Percentiles rank a stretch among this genome's conserved stretches.
Evolutionary conservation across 2,329 filamentous ascomycete species (phyloP).

Genomic region (Fusarium humuli): DNA sequence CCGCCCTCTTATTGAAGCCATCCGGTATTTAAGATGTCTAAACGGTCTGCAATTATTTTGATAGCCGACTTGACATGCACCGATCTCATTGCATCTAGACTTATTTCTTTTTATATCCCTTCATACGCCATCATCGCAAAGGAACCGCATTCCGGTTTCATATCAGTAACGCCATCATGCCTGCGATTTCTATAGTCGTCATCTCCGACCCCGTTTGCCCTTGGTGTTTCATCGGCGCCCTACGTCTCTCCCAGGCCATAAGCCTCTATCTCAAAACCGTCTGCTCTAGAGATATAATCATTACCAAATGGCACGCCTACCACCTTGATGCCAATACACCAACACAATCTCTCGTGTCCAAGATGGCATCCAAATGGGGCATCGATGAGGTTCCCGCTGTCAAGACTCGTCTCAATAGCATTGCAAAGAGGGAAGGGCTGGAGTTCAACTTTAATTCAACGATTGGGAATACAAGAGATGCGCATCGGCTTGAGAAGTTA

Average conservation of each 20-base stretch:
- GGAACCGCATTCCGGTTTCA: neutral
- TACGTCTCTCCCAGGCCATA: slow-evolving; percentile 79
- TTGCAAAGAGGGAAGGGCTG: slow-evolving; percentile 76
- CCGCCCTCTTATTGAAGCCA: slow-evolving; percentile 31
- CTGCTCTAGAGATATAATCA: slow-evolving; percentile 75
- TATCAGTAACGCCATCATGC: slow-evolving; percentile 61
- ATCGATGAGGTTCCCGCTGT: slow-evolving; percentile 68
- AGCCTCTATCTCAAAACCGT: slow-evolving; percentile 71
- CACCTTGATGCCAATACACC: slow-evolving; percentile 78
- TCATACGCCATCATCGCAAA: neutral
- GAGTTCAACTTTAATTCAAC: slow-evolving; percentile 71
- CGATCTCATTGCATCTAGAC: neutral
- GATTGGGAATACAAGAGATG: slow-evolving; percentile 59
- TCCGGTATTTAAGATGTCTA: neutral
- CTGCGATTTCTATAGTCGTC: slow-evolving; percentile 79
- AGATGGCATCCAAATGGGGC: slow-evolving; percentile 75
- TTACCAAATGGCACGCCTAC: slow-evolving; percentile 80
- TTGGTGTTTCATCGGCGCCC: slow-evolving; percentile 83
- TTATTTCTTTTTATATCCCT: neutral
- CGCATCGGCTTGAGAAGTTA: slow-evolving; percentile 73
- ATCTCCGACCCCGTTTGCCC: slow-evolving; percentile 87
- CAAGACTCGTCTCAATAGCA: slow-evolving; percentile 64
- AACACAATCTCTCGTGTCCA: slow-evolving; percentile 60
- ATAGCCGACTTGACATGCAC: neutral
- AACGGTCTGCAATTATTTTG: neutral